phyloP scores from a whole-genome alignment of 495 filamentous ascomycete genomes.

The Chlorociboria aeruginascens region DNA sequence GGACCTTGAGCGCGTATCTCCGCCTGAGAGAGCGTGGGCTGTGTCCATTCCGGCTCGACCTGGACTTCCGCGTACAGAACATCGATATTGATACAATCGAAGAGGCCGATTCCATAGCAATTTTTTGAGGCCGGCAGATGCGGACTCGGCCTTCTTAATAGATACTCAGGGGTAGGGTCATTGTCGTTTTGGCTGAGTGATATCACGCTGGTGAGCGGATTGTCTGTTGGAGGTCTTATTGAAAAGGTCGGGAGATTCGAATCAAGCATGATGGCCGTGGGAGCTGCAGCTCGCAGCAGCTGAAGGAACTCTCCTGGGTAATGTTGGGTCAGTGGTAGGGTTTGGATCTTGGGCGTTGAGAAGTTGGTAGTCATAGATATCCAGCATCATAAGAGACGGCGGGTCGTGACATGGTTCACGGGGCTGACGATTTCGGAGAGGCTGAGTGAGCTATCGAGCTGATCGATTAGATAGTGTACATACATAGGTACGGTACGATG shows the following conservation, averaged over 20 bases:
- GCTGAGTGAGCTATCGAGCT: no score
- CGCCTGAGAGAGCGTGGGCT: slow-evolving; percentile 67
- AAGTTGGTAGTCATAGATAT: no score
- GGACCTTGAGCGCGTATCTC: slow-evolving; percentile 54
- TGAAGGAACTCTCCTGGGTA: background rate
- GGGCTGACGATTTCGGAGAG: no score
- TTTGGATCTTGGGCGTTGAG: background rate
- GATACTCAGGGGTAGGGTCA: slow-evolving; percentile 68
- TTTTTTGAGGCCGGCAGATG: slow-evolving; percentile 55
- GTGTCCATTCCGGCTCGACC: slow-evolving; percentile 73
- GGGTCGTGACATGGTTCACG: no score
- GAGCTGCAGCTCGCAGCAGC: slow-evolving; percentile 3
- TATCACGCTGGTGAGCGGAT: slow-evolving; percentile 41
- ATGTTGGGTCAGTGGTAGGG: background rate
- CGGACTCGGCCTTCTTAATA: slow-evolving; percentile 63
- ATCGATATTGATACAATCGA: slow-evolving; percentile 68
- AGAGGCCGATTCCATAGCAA: slow-evolving; percentile 75
- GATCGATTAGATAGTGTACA: no score
- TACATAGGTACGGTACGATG: no score
- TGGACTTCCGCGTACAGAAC: slow-evolving; percentile 80
- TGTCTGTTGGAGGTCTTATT: slow-evolving; percentile 26
- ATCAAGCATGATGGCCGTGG: slow-evolving; percentile 61
- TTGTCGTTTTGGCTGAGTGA: slow-evolving; percentile 71
- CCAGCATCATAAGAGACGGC: no score
- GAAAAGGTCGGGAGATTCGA: slow-evolving; percentile 70